Evolutionary conservation across 305 asterid species (phyloP).

Genomic region (Fraxinus floribunda): DNA sequence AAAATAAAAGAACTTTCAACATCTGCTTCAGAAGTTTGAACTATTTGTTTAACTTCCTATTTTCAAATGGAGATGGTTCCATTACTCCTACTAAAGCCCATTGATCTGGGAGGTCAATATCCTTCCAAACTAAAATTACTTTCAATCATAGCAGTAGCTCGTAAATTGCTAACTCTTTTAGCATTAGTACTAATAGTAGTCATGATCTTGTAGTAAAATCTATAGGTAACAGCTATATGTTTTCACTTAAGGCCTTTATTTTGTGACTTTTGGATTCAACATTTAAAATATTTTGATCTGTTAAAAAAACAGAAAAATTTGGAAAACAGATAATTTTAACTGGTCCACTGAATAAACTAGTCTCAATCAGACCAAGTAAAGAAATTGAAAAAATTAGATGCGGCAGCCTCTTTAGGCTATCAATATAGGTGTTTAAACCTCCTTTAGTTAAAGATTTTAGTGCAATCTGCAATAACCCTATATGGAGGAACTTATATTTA

Average conservation of each 20-base stretch:
- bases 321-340: neutral
- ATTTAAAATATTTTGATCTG: neutral
- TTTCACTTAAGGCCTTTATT: neutral
- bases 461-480: neutral
- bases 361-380: neutral
- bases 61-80: neutral
- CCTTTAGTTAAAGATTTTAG: neutral
- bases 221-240: neutral
- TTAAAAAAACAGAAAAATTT: neutral
- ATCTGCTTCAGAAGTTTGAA: neutral
- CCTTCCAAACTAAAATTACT: neutral
- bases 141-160: neutral
- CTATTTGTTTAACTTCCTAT: neutral
- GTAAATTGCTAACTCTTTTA: neutral
- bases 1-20: neutral
- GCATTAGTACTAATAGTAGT: neutral
- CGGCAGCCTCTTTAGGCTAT: neutral
- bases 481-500: neutral
- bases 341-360: neutral
- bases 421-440: neutral
- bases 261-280: neutral
- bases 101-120: neutral
- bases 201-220: neutral
- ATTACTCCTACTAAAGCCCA: neutral
- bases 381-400: neutral